Percentiles rank a stretch among this genome's conserved stretches.
Conservation (phyloP, 768 basidiomycete species). For the Mycena galericulata region DNA sequence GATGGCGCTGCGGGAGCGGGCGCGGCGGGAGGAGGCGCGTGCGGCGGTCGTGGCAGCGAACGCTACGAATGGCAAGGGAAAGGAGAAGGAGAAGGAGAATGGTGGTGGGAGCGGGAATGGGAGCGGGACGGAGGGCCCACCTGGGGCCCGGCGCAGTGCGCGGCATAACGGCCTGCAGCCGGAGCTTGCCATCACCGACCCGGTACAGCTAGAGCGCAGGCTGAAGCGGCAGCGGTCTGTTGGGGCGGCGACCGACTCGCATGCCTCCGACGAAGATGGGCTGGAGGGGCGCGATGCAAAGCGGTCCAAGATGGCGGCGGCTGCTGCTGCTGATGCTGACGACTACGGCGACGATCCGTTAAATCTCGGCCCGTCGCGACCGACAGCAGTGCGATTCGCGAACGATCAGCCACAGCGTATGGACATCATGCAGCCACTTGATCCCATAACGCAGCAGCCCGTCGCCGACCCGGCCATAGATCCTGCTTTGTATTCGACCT, state of each 20-base stretch:
- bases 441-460: constrained; percentile 21
- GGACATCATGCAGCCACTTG: constrained; percentile 33
- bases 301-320: constrained; percentile 61
- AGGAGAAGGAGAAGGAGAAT: constrained; percentile 47
- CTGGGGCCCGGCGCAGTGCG: constrained; percentile 76
- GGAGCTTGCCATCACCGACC: constrained; percentile 81
- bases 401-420: constrained; percentile 37
- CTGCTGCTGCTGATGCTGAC: constrained; percentile 57
- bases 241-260: constrained; percentile 62
- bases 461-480: constrained; percentile 16
- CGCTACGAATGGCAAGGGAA: constrained; percentile 57
- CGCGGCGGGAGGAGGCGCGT: constrained; percentile 66
- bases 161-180: constrained; percentile 79
- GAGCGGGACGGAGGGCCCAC: constrained; percentile 44
- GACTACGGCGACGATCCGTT: constrained; percentile 64
- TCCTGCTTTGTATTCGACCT: constrained; percentile 24
- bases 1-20: constrained; percentile 83
- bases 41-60: constrained; percentile 72
- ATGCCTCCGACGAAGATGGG: constrained; percentile 66
- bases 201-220: constrained; percentile 77
- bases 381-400: constrained; percentile 64
- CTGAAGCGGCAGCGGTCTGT: constrained; percentile 79
- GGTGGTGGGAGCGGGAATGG: constrained; percentile 44
- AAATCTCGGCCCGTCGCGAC: constrained; percentile 50
- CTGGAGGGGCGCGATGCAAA: constrained; percentile 65